Evolutionary conservation across 768 basidiomycete species (phyloP).

Genomic region (Russula dissimulans): DNA sequence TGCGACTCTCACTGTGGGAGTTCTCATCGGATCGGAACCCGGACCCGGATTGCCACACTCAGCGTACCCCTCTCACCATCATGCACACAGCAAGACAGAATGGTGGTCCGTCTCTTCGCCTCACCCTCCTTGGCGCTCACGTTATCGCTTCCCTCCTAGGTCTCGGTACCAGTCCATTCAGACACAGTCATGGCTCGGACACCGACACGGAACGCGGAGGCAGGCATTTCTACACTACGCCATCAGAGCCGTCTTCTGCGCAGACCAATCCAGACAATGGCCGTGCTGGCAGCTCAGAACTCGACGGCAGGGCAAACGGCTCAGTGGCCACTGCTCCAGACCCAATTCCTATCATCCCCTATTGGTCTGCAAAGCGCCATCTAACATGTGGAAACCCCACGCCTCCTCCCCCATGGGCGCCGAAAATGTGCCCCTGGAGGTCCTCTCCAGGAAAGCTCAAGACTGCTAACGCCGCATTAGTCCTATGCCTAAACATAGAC

Average conservation of each 20-base stretch:
- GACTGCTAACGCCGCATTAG: slow-evolving; percentile 80
- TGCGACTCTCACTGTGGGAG: background rate
- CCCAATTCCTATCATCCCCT: slow-evolving; percentile 55
- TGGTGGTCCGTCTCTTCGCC: background rate
- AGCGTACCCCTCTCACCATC: too few species aligned
- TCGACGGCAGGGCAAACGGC: slow-evolving; percentile 23
- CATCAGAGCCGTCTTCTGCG: slow-evolving; percentile 26
- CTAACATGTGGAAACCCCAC: slow-evolving; percentile 82
- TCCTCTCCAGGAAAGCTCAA: slow-evolving; percentile 79
- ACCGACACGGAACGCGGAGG: slow-evolving; percentile 28
- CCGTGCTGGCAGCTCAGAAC: slow-evolving; percentile 25
- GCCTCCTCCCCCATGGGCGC: slow-evolving; percentile 55
- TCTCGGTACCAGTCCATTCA: slow-evolving; percentile 12
- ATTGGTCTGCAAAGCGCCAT: slow-evolving; percentile 86
- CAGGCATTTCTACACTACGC: slow-evolving; percentile 24
- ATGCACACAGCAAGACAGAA: slow-evolving; percentile 14
- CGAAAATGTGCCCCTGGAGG: slow-evolving; percentile 71
- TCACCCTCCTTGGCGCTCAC: background rate
- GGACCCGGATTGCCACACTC: too few species aligned
- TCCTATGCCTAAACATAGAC: slow-evolving; percentile 93
- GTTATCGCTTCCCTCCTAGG: slow-evolving; percentile 1
- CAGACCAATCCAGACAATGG: slow-evolving; percentile 19
- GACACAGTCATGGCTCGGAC: slow-evolving; percentile 22
- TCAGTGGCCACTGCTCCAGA: slow-evolving; percentile 29
- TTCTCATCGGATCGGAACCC: background rate